A percentile compares a stretch with the other conserved stretches of the same genome.
Evolutionary conservation across 805 yeast genomes (phyloP).

Genomic region (Saturnispora halmiae): DNA sequence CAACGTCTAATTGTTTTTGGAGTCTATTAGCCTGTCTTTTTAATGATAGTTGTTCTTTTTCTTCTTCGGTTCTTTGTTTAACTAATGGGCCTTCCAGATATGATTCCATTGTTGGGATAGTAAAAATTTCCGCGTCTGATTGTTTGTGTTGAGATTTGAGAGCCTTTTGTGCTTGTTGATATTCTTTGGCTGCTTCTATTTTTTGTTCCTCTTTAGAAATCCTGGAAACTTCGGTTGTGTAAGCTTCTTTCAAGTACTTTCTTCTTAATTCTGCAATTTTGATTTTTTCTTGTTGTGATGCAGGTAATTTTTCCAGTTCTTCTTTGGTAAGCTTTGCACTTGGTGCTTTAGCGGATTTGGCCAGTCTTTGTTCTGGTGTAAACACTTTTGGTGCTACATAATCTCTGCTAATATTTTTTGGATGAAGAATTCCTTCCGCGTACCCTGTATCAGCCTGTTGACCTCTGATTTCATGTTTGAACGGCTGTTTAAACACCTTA

Average conservation of each 20-base stretch:
- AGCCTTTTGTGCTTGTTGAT: constrained; percentile 26
- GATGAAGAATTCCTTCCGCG: constrained; percentile 64
- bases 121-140: constrained; percentile 48
- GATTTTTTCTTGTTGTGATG: constrained; percentile 36
- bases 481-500: constrained; percentile 62
- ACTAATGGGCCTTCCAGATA: constrained; percentile 61
- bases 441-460: constrained; percentile 52
- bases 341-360: constrained; percentile 42
- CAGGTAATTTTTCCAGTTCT: constrained; percentile 30
- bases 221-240: constrained; percentile 30
- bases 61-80: constrained; percentile 65
- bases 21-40: constrained; percentile 64
- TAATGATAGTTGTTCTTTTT: constrained; percentile 43
- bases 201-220: constrained; percentile 27
- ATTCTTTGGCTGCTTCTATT: constrained; percentile 19
- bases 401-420: constrained; percentile 49
- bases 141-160: constrained; percentile 27
- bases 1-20: constrained; percentile 40
- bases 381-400: constrained; percentile 44
- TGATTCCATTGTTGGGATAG: constrained; percentile 72
- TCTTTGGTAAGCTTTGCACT: constrained; percentile 22
- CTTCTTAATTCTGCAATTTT: constrained; percentile 62
- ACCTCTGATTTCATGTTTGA: constrained; percentile 41
- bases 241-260: constrained; percentile 56
- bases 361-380: constrained; percentile 53